Base-by-base conservation (phyloP, 2,329 filamentous ascomycete genomes). In the Arthrobotrys sinensis region DNA sequence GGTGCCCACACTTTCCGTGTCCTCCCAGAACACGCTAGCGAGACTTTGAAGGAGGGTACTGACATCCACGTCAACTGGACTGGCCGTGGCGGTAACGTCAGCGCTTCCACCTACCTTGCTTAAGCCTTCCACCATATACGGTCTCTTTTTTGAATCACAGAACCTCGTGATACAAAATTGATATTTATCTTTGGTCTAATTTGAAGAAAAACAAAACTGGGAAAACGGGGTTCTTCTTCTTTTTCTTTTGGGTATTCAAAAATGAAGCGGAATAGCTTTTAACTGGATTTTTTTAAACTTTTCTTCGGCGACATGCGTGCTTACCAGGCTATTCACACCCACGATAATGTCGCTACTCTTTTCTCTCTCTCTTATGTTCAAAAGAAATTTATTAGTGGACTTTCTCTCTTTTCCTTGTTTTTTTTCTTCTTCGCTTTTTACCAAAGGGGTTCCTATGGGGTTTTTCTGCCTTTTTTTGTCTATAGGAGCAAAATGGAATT, bases 11-110 rank as follows among this genome's bases (percentile, higher is more conserved):
- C 93, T 82, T 96, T 96, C 91, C 88, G 88, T 83, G 90, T 96
- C 87, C 95, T 96, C 91, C 92, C 93, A 79, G 92, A 95, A 87
- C 84, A 82, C 81, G 92, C 92, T 82, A 92, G 83, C 85, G 90
- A 88, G 75, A 94, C 93, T 87, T 97, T 96, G 88, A 91, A 91
- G 81, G 90, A 88, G 82, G 93, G 91, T 86, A 88, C 94, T 87
- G 90, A 98, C 86, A 96, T 95, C 85, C 96, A 99, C 90, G 94
- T 98, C 86, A 99, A 99, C 93, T 99, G 96, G 96, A 99, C 96
- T 82, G 96, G 96, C 83, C 92, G 96, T 85, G 96, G 96, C 85
- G 96, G 96, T 84, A 96, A 98, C 85, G 92, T 99, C 81, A 97
- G 94, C 82, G 96, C 96, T 83, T 97, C 94, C 65, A 98, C 94